phyloP scores from a whole-genome alignment of 1,284 basidiomycete genomes.

The Golubevia sp. region DNA sequence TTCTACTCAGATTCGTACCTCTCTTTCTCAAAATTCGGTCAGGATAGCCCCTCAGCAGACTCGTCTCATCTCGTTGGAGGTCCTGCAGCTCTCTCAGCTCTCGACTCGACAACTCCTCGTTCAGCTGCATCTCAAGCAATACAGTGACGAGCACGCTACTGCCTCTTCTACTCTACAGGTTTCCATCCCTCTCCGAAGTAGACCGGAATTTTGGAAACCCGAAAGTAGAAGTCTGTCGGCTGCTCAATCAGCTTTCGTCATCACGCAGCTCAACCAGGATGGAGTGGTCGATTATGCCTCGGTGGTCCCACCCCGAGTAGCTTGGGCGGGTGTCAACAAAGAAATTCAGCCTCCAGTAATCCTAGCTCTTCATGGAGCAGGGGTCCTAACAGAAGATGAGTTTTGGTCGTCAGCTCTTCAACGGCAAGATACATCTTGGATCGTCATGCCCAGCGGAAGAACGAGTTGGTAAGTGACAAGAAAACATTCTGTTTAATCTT shows the following conservation, averaged over 20 bases:
- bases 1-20: no score
- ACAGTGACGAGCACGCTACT: no score
- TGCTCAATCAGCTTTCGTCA: conserved; percentile 15
- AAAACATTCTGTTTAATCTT: no score
- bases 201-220: neutral
- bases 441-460: conserved; percentile 73
- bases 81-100: no score
- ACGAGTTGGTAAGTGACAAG: conserved; percentile 62
- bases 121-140: no score
- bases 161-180: no score
- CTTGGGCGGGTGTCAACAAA: no score
- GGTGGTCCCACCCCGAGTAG: conserved; percentile 9
- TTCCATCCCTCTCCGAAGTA: neutral
- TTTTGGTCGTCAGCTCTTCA: conserved; percentile 65
- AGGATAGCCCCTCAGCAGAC: neutral
- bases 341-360: conserved; percentile 69
- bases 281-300: conserved; percentile 17
- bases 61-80: neutral
- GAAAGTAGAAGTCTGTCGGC: conserved; percentile 4
- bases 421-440: conserved; percentile 70
- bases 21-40: neutral
- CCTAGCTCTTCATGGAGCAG: conserved; percentile 81
- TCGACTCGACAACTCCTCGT: no score
- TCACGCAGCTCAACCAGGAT: conserved; percentile 11
- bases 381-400: conserved; percentile 67